A percentile compares a stretch with the other conserved stretches of the same genome.
Conservation (phyloP, 1,284 basidiomycete genomes). For the Apiotrichum siamense region DNA sequence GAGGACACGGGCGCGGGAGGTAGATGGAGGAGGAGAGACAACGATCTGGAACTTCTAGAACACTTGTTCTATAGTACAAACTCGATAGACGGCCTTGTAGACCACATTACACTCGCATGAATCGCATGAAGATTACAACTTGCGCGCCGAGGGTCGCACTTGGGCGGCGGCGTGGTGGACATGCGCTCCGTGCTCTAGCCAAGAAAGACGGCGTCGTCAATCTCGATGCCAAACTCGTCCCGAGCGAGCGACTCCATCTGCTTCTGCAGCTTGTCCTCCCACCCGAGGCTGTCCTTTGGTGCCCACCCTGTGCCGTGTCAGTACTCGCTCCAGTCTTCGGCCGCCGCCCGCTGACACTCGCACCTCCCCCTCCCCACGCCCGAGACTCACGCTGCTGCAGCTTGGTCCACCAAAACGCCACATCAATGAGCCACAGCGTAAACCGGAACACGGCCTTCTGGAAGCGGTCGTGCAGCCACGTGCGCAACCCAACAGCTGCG, state of each 20-base stretch:
- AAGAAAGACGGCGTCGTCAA: slow-evolving; percentile 47
- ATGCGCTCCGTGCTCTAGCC: slow-evolving; percentile 25
- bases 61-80: background rate
- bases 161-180: too few species aligned
- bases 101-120: slow-evolving; percentile 7
- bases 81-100: background rate
- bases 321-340: background rate
- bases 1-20: too few species aligned
- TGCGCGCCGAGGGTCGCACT: too few species aligned
- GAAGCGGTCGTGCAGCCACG: slow-evolving; percentile 42
- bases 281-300: slow-evolving; percentile 37
- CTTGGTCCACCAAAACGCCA: slow-evolving; percentile 46
- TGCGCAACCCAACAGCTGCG: slow-evolving; percentile 32
- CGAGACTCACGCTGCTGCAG: slow-evolving; percentile 39
- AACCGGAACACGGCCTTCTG: slow-evolving; percentile 46
- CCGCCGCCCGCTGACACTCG: too few species aligned
- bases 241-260: slow-evolving; percentile 48
- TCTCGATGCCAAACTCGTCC: slow-evolving; percentile 51
- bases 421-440: slow-evolving; percentile 47
- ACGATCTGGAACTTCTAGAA: background rate
- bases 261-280: slow-evolving; percentile 43
- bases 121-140: background rate
- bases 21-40: background rate
- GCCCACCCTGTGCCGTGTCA: background rate
- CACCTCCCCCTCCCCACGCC: too few species aligned